Evolutionary conservation across 2,329 filamentous ascomycete genomes (phyloP).

Genomic region (Colletotrichum sp.): DNA sequence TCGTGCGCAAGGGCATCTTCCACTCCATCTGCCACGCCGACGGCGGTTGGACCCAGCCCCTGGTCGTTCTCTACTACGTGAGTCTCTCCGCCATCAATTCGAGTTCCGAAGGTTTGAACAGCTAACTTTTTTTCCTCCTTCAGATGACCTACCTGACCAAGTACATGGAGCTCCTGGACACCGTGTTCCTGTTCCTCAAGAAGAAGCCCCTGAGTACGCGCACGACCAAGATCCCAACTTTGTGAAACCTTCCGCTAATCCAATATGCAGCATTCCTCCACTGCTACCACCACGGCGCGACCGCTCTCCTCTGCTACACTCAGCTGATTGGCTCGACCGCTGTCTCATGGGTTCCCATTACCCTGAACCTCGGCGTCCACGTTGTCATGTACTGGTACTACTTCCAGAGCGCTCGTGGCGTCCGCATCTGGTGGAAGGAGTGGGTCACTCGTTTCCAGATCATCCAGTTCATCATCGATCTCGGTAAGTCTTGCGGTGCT

Average conservation of each 20-base stretch:
- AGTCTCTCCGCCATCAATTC: conserved; percentile 39
- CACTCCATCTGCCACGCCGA: conserved; percentile 80
- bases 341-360: conserved; percentile 94
- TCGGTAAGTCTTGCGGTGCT: conserved; percentile 66
- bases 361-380: conserved; percentile 90
- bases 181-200: conserved; percentile 96
- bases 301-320: conserved; percentile 96
- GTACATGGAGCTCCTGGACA: conserved; percentile 94
- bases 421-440: conserved; percentile 99
- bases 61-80: conserved; percentile 97
- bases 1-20: conserved; percentile 84
- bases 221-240: not conserved
- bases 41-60: conserved; percentile 91
- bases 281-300: conserved; percentile 98
- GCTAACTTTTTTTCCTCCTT: not conserved
- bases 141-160: conserved; percentile 98
- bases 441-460: conserved; percentile 99
- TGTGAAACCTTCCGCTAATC: conserved; percentile 32
- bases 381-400: conserved; percentile 99
- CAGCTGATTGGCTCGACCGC: conserved; percentile 92
- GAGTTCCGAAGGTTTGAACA: not conserved
- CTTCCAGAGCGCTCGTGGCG: conserved; percentile 96
- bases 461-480: conserved; percentile 94
- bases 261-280: conserved; percentile 81
- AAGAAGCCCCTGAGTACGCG: conserved; percentile 91